Base-by-base conservation (phyloP, 768 basidiomycete species). In the Tricholoma bakamatsutake region DNA sequence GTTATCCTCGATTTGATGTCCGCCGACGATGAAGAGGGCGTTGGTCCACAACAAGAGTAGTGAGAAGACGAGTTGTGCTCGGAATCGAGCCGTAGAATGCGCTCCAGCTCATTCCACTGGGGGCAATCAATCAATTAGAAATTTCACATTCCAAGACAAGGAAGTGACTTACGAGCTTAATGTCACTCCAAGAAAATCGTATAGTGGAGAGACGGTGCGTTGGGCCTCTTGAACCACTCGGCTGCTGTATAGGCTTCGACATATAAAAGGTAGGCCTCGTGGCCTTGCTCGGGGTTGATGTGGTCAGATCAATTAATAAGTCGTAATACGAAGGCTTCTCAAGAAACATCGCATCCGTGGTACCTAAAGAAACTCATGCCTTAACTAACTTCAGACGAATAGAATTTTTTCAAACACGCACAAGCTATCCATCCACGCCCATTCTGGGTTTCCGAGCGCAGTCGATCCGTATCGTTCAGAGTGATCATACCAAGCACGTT, bases 381-480 rank as follows among this genome's bases (percentile, higher is more conserved):
- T 54, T 34, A 37, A 46, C 50, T 24, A 61, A 34, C 37, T 15
- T 18, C 8, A 34, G 15, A 43, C 47, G 28, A 12, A 58, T 27
- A 39, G 24, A 37, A 43, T 52, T 17, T 47, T 28, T 17, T 51
- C 39, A 54, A n/a, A 40, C 9, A 72, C 80, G 58, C 67, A 80
- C 90, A 93, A 31, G 90, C 90, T 53, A 93, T 82, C 90, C 90
- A 93, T 17, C 90, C 90, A 5, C 79, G 73, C 5, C 88, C 87
- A 2, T 70, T 76, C 59, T 73, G 70, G 27, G 78, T 76, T 66
- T 86, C 87, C 15, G 70, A 67, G 53, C 79, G 70, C 52, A 93
- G 65, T 57, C 80, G 76, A 56, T 84, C 82, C 42, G 90, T 67
- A 64, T 93, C 91, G 46, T 76, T 83, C 0, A 93, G 76, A 0